A percentile compares a stretch with the other conserved stretches of the same genome.
Conservation (phyloP, 2,329 filamentous ascomycete species). For the Penicillium sp. region DNA sequence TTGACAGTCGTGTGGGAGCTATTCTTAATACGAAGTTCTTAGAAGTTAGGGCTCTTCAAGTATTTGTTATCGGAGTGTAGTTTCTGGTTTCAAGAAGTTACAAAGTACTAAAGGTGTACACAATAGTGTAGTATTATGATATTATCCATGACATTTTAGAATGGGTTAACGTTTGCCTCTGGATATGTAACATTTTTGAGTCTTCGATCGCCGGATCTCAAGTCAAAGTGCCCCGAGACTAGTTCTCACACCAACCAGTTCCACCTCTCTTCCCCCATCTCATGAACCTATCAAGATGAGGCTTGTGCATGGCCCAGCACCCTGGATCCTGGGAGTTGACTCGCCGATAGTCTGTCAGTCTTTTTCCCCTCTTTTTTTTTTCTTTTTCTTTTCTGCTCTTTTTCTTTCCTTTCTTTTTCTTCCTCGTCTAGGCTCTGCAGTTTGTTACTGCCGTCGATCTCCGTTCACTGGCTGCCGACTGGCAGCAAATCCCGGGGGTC, state of each 20-base stretch:
- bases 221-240: conserved; percentile 21
- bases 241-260: conserved; percentile 3
- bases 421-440: neutral
- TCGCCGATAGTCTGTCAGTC: conserved; percentile 17
- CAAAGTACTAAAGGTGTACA: neutral
- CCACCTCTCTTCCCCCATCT: neutral
- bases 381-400: neutral
- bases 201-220: conserved; percentile 24
- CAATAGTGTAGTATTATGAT: neutral
- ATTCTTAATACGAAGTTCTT: too few species aligned
- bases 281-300: conserved; percentile 23
- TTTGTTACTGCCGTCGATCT: conserved; percentile 7
- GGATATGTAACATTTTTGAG: conserved; percentile 3
- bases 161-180: neutral
- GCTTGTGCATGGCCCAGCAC: conserved; percentile 24
- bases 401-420: neutral
- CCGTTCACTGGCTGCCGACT: conserved; percentile 14
- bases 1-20: conserved; percentile 21
- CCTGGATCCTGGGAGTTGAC: conserved; percentile 24
- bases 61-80: too few species aligned
- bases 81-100: too few species aligned
- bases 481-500: too few species aligned
- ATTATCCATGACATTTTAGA: neutral
- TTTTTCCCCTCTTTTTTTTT: neutral
- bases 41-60: too few species aligned